Evolutionary conservation across 2,329 filamentous ascomycete species (phyloP), one percentile per base, ranked within the genome.

Genomic region (Pestalotiopsis sp.): DNA sequence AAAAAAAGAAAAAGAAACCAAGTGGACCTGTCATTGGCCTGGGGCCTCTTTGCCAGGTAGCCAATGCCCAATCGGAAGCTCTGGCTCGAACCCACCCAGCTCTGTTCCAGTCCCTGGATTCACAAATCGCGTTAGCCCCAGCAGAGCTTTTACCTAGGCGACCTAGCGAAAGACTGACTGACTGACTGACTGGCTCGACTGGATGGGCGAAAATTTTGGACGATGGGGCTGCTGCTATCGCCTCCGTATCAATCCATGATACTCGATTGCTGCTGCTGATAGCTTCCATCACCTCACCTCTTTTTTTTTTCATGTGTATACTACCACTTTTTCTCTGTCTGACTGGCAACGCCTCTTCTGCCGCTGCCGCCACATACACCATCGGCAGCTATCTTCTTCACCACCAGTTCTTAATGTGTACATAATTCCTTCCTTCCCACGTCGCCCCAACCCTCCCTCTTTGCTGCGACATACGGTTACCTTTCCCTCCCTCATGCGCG

Each of bases 391-490:
- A 36, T 36, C 62, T 23, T 31, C 64, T 17, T 64, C 36, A 3
- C 49, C 45, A 23, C 17, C 57, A 59, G 12, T 36, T 27, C 70
- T 73, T 73, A 71, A 76, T 77, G 74, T 73, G 73, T 70, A 71
- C 73, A 73, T 70, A 62, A 66, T 41, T 60, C 66, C 62, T 64
- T 59, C 45, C 61, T 68, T 70, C 70, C 69, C 70, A 25, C 70
- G 72, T 70, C 66, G 68, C 66, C 66, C 66, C 27, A 69, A 70
- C 38, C 27, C 31, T 36, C 31, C 31, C 58, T 38, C 45, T 71
- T 72, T 75, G 73, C 75, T 71, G 72, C 68, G 70, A 71, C 31
- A 64, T 67, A 36, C 31, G 31, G 31, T 9, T 36, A 9, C 27
- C 25, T 58, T 68, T 70, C 13, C 63, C 23, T 59, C 68, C 31